Evolutionary conservation across 148 eudicot species (phyloP).

Genomic region (Rhododendron kiyosumense): DNA sequence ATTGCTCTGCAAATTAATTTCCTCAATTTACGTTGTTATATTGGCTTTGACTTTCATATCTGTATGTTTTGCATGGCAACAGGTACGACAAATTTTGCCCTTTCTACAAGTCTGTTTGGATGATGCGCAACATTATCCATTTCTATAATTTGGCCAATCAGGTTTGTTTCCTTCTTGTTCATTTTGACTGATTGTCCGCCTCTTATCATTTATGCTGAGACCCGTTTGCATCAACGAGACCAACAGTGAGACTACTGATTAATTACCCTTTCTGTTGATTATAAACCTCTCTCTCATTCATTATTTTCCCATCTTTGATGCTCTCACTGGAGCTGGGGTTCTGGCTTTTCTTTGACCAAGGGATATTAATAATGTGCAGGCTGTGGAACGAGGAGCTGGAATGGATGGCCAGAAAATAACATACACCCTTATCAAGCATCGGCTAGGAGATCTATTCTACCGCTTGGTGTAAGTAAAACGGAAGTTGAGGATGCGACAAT

Average conservation of each 20-base stretch:
- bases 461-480: conserved; percentile 73
- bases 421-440: conserved; percentile 76
- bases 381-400: conserved; percentile 92
- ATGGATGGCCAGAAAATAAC: conserved; percentile 84
- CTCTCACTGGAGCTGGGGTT: neutral
- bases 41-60: conserved; percentile 6
- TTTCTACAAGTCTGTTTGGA: conserved; percentile 98
- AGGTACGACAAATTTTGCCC: conserved; percentile 98
- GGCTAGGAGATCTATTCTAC: conserved; percentile 84
- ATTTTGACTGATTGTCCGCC: conserved; percentile 2
- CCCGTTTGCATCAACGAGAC: neutral
- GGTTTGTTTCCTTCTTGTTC: conserved; percentile 33
- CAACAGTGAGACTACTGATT: neutral
- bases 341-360: neutral
- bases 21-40: neutral
- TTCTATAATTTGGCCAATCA: conserved; percentile 96
- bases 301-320: neutral
- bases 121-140: conserved; percentile 99
- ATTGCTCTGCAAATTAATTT: neutral
- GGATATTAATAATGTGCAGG: conserved; percentile 29
- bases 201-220: neutral
- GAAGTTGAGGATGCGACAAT: neutral
- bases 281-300: neutral
- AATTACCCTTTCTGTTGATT: neutral
- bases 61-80: conserved; percentile 12